Evolutionary conservation across 371 early-diverging fungal species (phyloP), one percentile per base, ranked within the genome.

Genomic region (Catenaria anguillulae): DNA sequence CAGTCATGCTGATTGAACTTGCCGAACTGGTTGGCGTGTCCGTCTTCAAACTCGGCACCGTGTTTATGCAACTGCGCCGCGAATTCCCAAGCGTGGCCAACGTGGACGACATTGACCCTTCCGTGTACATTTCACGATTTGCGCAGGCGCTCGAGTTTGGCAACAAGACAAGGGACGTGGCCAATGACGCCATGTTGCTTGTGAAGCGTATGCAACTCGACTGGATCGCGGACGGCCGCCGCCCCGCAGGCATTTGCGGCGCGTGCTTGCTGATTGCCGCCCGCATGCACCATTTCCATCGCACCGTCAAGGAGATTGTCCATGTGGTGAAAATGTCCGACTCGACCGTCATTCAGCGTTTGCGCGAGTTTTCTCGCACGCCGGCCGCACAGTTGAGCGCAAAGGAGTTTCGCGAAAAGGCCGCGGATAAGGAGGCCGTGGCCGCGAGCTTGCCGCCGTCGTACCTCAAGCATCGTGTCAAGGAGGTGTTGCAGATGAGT

Each of bases 191-290:
- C 0, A 73, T 86, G 29, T 82, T 93, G 24, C 71, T 99, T 23
- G 90, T 94, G 3, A 83, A 84, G 60, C 83, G 99, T 56, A 97
- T 99, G 98, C 89, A 93, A 60, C 81, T 96, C 56, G 99, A 99
- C 77, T 99, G 99, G 98, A 94, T 99, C 61, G 78, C 86, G 52
- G 84, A 83, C 1, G 99, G 99, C 50, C 83, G 99, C 67, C 80
- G 95, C 24, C 99, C 99, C 12, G 86, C 95, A n/a, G 99, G 98
- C 67, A 85, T 99, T 37, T 99, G 99, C 75, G 99, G 97, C 35
- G 99, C 98, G 4, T 84, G 92, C 73, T 71, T 99, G 52, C 76
- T 94, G 54, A 87, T 99, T 65, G 93, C 99, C 1, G 89, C 93
- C 10, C 72, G 98, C 62, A 93, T 99, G 84, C 87, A 97, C 66